phyloP scores from a whole-genome alignment of 208 protist genomes.

The Wallacemonas rigidus region DNA sequence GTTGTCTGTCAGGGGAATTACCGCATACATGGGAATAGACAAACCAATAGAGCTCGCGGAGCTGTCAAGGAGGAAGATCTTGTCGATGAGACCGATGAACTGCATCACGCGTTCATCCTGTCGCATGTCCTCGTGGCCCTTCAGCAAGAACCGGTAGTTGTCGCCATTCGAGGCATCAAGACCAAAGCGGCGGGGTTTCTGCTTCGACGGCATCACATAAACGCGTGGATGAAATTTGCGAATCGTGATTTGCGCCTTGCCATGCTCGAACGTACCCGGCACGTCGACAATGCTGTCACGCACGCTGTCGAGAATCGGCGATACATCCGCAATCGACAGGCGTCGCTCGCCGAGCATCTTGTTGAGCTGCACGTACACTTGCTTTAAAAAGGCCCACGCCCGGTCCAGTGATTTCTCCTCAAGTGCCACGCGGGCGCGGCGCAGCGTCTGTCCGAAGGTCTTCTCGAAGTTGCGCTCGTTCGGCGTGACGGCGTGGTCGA shows the following conservation, averaged over 20 bases:
- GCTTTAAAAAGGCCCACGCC: conserved; percentile 80
- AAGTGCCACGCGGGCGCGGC: conserved; percentile 57
- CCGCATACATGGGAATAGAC: conserved; percentile 95
- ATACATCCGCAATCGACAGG: conserved; percentile 88
- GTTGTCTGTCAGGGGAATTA: conserved; percentile 99
- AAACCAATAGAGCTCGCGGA: conserved; percentile 86
- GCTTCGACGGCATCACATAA: conserved; percentile 98
- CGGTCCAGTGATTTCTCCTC: conserved; percentile 56
- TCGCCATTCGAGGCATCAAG: conserved; percentile 96
- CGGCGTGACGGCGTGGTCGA: conserved; percentile 91
- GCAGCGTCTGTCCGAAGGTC: conserved; percentile 68
- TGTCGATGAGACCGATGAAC: conserved; percentile 99
- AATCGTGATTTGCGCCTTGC: conserved; percentile 94
- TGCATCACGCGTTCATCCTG: conserved; percentile 99
- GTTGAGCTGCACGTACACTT: conserved; percentile 82
- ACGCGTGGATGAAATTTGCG: conserved; percentile 92
- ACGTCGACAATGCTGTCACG: conserved; percentile 97
- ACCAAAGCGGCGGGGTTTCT: conserved; percentile 98
- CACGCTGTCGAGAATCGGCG: conserved; percentile 93
- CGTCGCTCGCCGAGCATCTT: conserved; percentile 74
- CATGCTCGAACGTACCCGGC: conserved; percentile 96
- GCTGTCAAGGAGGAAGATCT: conserved; percentile 93
- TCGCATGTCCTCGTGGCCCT: conserved; percentile 98
- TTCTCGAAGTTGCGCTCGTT: conserved; percentile 95
- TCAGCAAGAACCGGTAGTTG: conserved; percentile 98